Percentiles rank a stretch among this genome's conserved stretches.
These are phyloP conservation scores for Pleomassaria siparia DNA, from an alignment of 2,329 filamentous ascomycete species.

Conservation along the genomic window DNA sequence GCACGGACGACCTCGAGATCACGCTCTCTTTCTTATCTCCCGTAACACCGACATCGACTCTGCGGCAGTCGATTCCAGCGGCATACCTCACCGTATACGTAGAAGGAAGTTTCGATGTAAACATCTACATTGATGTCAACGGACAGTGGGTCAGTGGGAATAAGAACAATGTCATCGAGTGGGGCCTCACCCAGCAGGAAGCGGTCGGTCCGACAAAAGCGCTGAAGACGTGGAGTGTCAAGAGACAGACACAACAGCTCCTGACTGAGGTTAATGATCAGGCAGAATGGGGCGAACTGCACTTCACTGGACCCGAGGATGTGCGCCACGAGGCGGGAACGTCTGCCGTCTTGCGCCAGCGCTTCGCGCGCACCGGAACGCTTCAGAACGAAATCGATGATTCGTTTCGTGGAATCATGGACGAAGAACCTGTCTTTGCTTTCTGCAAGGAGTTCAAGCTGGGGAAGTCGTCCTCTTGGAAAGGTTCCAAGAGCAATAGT, in stretches of 20 bases:
- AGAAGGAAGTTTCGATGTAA: slow-evolving; percentile 60
- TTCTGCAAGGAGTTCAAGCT: slow-evolving; percentile 54
- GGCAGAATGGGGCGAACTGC: slow-evolving; percentile 80
- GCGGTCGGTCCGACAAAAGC: slow-evolving; percentile 38
- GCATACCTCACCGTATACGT: slow-evolving; percentile 74
- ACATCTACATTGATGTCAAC: slow-evolving; percentile 52
- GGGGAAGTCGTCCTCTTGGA: slow-evolving; percentile 12
- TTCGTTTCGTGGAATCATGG: slow-evolving; percentile 70
- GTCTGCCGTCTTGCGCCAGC: slow-evolving; percentile 64
- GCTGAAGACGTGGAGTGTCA: slow-evolving; percentile 69
- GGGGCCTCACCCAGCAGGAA: slow-evolving; percentile 59
- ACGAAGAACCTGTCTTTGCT: slow-evolving; percentile 79
- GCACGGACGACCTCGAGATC: slow-evolving; percentile 53
- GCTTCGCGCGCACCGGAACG: slow-evolving; percentile 68
- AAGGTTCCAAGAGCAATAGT: slow-evolving; percentile 5
- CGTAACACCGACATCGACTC: slow-evolving; percentile 77
- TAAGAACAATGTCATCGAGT: slow-evolving; percentile 67
- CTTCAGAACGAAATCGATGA: slow-evolving; percentile 68
- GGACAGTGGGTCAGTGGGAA: slow-evolving; percentile 80
- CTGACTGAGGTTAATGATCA: slow-evolving; percentile 73
- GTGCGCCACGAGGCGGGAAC: slow-evolving; percentile 71
- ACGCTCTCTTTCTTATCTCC: slow-evolving; percentile 72
- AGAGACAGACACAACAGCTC: slow-evolving; percentile 63
- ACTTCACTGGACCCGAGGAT: slow-evolving; percentile 71
- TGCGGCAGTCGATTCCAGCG: slow-evolving; percentile 80